These are phyloP conservation scores for Lasiodiplodia gonubiensis DNA, from an alignment of 2,329 filamentous ascomycete species.

Conservation along the genomic window DNA sequence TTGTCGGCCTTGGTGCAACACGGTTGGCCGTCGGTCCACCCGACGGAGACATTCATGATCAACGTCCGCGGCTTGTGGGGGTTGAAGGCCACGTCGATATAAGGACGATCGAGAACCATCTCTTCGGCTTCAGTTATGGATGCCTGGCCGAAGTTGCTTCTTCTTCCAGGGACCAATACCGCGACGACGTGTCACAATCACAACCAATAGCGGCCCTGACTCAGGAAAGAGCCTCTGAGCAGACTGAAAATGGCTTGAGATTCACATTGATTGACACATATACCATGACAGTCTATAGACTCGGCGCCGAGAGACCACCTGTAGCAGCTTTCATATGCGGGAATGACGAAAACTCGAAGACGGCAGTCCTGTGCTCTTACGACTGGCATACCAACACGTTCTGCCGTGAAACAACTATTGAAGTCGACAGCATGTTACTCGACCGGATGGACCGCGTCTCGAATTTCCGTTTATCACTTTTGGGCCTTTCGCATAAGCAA, in stretches of 20 bases:
- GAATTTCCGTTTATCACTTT: not conserved
- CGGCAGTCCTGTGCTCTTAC: conserved; percentile 50
- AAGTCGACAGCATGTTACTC: conserved; percentile 36
- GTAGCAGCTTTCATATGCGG: conserved; percentile 46
- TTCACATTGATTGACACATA: conserved; percentile 51
- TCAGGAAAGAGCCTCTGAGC: conserved; percentile 29
- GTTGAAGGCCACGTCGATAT: conserved; percentile 44
- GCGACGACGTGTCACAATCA: conserved; percentile 36
- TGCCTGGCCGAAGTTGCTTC: conserved; percentile 33
- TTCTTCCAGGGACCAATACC: not conserved
- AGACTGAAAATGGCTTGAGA: not conserved
- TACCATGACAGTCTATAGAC: conserved; percentile 47
- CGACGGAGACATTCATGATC: not conserved
- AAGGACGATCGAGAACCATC: conserved; percentile 37
- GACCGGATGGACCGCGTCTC: not conserved
- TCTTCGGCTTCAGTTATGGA: conserved; percentile 41
- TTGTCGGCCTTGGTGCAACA: not conserved
- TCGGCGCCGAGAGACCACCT: conserved; percentile 43
- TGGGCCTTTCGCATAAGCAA: not conserved
- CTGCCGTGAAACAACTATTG: conserved; percentile 47
- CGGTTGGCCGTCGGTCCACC: not conserved
- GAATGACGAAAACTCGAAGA: conserved; percentile 47
- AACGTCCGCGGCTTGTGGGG: conserved; percentile 35
- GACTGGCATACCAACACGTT: conserved; percentile 45
- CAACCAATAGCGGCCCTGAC: too few relatives aligned